phyloP scores from a whole-genome alignment of 2,329 filamentous ascomycete species.

The Hymenoscyphus repandus region DNA sequence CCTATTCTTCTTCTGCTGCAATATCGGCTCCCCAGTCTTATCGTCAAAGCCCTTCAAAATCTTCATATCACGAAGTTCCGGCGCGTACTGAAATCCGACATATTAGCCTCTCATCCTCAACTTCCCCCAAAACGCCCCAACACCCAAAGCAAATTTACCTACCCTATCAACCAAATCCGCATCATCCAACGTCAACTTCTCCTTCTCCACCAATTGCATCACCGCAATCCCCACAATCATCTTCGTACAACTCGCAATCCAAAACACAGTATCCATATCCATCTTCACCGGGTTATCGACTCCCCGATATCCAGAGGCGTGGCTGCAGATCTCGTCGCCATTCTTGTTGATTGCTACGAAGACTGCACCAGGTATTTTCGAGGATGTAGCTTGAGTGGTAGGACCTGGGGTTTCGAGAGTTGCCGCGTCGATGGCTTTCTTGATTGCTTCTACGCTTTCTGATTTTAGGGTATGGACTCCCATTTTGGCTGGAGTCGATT shows the following conservation, averaged over 20 bases:
- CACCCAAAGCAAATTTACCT: not conserved
- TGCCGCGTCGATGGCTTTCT: not conserved
- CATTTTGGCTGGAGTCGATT: not conserved
- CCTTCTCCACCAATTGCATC: conserved; percentile 53
- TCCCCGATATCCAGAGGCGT: conserved; percentile 45
- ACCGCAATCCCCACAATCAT: conserved; percentile 46
- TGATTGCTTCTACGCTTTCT: not conserved
- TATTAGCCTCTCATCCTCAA: not conserved
- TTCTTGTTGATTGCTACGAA: conserved; percentile 43
- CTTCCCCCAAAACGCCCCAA: not conserved
- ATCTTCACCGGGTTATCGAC: conserved; percentile 43
- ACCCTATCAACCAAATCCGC: conserved; percentile 44
- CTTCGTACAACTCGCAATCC: conserved; percentile 55
- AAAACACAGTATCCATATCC: conserved; percentile 55
- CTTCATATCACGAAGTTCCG: conserved; percentile 43
- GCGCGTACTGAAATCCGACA: conserved; percentile 28
- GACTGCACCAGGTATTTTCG: conserved; percentile 38
- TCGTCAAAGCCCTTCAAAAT: conserved; percentile 41
- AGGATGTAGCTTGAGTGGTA: not conserved
- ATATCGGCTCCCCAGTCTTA: conserved; percentile 30
- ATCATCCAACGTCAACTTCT: conserved; percentile 48
- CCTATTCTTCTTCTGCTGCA: conserved; percentile 36
- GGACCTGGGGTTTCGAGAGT: not conserved
- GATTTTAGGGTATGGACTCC: not conserved
- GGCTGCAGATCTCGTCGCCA: conserved; percentile 42